Base-by-base conservation (phyloP, 2,329 filamentous ascomycete genomes). In the Zymoseptoria tritici region DNA sequence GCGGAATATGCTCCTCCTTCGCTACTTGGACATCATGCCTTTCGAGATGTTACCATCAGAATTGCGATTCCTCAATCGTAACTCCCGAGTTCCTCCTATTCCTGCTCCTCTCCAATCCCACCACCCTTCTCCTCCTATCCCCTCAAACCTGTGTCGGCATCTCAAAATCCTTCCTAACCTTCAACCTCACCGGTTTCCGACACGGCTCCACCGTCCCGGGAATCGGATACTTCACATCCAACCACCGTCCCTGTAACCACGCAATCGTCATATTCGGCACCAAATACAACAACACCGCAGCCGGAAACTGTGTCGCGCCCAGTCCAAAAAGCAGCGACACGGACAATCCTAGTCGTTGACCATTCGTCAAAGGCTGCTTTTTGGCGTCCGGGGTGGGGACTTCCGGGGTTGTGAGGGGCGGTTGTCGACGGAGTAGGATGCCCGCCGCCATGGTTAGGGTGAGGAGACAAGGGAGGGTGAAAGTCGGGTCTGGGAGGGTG, bases 401-500 rank as follows among this genome's bases (percentile, higher is more conserved):
- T 46, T 16, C 36, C 4, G 36, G 36, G 2, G 36, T 46, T 1
- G 13, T 46, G 36, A n/a, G 13, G 36, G 36, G 36, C 3, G 36
- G 52, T 60, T 50, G 50, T 50, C 52, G 19, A 52, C 49, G 22
- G 22, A 51, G 50, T 26, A 66, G 24, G 74, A 62, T 59, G 71
- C 69, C 76, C 50, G 11, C 67, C 1, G 57, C 55, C 42, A 69
- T 64, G 46, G 53, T 46, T 3, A 54, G 6, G 26, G 36, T 42
- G 4, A 70, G 57, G 2, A 57, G 9, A 20, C 57, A 4, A 2
- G 67, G 68, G 5, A 70, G 57, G 2, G 59, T 52, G 21, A 57
- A 36, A 2, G 77, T 77, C 0, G 82, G 76, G 64, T 87, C 84
- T 8, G 81, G 73, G 0, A 76, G 67, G 4, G 82, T 72, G 13